Evolutionary conservation across 2,329 filamentous ascomycete genomes (phyloP).

Genomic region (Diaporthe vaccinii): DNA sequence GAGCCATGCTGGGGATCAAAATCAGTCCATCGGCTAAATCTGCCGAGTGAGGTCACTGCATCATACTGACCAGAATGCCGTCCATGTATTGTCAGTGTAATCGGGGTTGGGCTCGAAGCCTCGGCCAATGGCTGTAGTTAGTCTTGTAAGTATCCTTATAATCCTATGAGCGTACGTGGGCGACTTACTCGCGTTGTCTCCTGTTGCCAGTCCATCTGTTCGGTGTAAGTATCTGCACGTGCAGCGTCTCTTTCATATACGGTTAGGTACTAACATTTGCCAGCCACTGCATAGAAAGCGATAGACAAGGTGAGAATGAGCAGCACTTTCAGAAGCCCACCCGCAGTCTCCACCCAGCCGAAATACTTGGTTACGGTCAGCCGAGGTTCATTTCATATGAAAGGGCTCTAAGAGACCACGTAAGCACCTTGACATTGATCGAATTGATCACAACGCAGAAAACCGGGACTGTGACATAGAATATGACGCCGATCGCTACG

Average conservation of each 20-base stretch:
- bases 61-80: constrained; percentile 33
- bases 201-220: constrained; percentile 4
- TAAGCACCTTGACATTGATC: constrained; percentile 36
- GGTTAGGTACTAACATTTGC: constrained; percentile 22
- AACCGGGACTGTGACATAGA: constrained; percentile 35
- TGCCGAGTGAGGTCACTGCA: not conserved
- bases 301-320: constrained; percentile 41
- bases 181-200: not conserved
- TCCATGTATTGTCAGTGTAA: constrained; percentile 27
- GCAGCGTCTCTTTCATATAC: not conserved
- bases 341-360: constrained; percentile 45
- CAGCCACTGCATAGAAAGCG: constrained; percentile 41
- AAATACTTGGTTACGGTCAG: constrained; percentile 41
- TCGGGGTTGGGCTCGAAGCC: not conserved
- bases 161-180: fast-evolving
- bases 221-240: not conserved
- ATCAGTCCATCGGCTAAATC: not conserved
- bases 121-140: constrained; percentile 7
- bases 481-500: constrained; percentile 16
- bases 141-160: not conserved
- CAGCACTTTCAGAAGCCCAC: constrained; percentile 43
- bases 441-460: constrained; percentile 39
- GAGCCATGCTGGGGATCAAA: constrained; percentile 30
- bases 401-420: no score
- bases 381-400: not conserved